These are phyloP conservation scores for Xylaria palmicola DNA, from an alignment of 495 filamentous ascomycete species.

Conservation along the genomic window DNA sequence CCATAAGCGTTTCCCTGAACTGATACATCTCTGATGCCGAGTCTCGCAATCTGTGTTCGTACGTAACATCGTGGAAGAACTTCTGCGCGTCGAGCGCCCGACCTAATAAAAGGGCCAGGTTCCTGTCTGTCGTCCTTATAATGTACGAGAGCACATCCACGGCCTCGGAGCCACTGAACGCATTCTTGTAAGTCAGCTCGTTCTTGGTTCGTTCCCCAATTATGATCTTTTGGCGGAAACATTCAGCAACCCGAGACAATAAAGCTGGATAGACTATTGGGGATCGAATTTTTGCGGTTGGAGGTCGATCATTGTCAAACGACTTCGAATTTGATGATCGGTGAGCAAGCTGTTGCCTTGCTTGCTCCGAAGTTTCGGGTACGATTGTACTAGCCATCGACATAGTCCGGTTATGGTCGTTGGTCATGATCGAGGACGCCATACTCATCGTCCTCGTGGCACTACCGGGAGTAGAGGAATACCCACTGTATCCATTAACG, in stretches of 20 bases:
- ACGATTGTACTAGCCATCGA: conserved; percentile 85
- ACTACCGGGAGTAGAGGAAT: conserved; percentile 35
- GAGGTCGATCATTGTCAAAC: conserved; percentile 48
- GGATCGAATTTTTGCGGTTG: conserved; percentile 55
- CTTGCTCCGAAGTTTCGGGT: conserved; percentile 39
- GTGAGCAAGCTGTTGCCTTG: conserved; percentile 42
- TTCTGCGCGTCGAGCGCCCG: conserved; percentile 96
- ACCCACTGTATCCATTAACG: conserved; percentile 25
- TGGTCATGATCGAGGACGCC: conserved; percentile 47
- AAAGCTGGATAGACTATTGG: conserved; percentile 91
- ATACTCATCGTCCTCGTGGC: conserved; percentile 54
- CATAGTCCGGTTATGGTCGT: conserved; percentile 59
- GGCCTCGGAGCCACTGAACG: conserved; percentile 91
- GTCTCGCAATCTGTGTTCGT: conserved; percentile 93
- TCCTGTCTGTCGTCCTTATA: conserved; percentile 94
- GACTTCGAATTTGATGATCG: conserved; percentile 46
- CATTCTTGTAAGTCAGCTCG: conserved; percentile 93
- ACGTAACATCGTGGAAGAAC: conserved; percentile 99
- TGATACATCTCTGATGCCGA: conserved; percentile 90
- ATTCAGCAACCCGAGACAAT: conserved; percentile 85
- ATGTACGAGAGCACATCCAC: conserved; percentile 93
- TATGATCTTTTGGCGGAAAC: conserved; percentile 80
- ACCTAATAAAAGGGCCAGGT: conserved; percentile 89
- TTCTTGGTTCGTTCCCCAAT: conserved; percentile 91
- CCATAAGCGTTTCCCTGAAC: conserved; percentile 88